Evolutionary conservation across 192 early-diverging fungal genomes (phyloP).

Genomic region (Coemansia brasiliensis): DNA sequence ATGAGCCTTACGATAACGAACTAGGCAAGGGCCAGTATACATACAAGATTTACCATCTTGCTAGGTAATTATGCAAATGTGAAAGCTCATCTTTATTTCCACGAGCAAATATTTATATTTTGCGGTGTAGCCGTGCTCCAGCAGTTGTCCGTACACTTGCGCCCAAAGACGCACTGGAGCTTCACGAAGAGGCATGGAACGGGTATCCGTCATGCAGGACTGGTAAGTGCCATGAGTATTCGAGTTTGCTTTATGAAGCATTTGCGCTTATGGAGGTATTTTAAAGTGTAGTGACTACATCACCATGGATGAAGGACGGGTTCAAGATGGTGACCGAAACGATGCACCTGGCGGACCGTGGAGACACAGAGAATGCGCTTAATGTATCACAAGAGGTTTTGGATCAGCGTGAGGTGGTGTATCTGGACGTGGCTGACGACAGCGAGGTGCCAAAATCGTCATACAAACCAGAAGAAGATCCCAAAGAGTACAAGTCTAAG

Average conservation of each 20-base stretch:
- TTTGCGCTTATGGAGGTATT: background rate
- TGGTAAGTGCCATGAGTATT: slow-evolving; percentile 21
- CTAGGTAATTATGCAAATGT: slow-evolving; percentile 13
- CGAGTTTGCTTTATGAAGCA: too few species aligned
- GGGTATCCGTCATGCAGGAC: slow-evolving; percentile 71
- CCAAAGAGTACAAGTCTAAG: slow-evolving; percentile 60
- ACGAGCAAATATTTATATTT: background rate
- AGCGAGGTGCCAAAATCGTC: slow-evolving; percentile 48
- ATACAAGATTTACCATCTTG: slow-evolving; percentile 71
- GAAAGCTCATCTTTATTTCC: background rate
- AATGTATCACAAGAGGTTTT: slow-evolving; percentile 48
- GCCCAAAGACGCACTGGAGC: slow-evolving; percentile 64
- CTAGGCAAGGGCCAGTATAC: slow-evolving; percentile 77
- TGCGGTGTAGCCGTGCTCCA: slow-evolving; percentile 59
- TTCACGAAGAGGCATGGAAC: slow-evolving; percentile 84
- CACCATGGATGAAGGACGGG: slow-evolving; percentile 69
- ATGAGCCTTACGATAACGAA: slow-evolving; percentile 75
- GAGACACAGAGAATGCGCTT: slow-evolving; percentile 67
- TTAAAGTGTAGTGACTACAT: slow-evolving; percentile 42
- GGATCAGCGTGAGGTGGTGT: slow-evolving; percentile 64
- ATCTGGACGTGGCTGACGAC: slow-evolving; percentile 72
- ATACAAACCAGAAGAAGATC: slow-evolving; percentile 67
- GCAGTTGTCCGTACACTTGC: slow-evolving; percentile 61
- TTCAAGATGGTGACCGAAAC: slow-evolving; percentile 76
- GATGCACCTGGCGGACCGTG: slow-evolving; percentile 71